These are phyloP conservation scores for Byssoonygena ceratinophila DNA, from an alignment of 2,329 filamentous ascomycete species.

Conservation along the genomic window DNA sequence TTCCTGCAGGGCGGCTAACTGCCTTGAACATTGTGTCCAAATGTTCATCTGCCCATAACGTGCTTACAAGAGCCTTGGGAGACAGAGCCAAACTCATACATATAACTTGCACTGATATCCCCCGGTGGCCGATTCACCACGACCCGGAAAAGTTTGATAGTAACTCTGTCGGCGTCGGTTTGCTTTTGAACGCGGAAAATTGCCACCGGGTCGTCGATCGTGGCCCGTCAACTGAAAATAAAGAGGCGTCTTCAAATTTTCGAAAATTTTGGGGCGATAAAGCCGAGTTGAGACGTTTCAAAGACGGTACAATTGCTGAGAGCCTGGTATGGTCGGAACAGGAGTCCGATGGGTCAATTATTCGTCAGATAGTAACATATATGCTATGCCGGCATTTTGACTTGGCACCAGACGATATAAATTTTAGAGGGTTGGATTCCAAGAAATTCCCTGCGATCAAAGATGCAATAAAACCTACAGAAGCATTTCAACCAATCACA, in stretches of 20 bases:
- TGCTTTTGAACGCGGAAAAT: conserved; percentile 63
- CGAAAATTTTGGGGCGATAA: conserved; percentile 92
- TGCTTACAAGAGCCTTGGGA: conserved; percentile 60
- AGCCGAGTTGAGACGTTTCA: conserved; percentile 84
- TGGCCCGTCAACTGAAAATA: conserved; percentile 75
- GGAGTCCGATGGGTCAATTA: conserved; percentile 50
- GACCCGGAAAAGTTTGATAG: conserved; percentile 25
- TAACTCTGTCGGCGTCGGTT: conserved; percentile 47
- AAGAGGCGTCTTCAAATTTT: conserved; percentile 69
- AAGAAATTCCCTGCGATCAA: conserved; percentile 27
- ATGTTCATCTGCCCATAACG: conserved; percentile 45
- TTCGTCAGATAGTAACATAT: conserved; percentile 69
- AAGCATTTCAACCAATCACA: conserved; percentile 56
- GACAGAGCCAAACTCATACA: conserved; percentile 62
- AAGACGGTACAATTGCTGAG: conserved; percentile 86
- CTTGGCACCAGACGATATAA: conserved; percentile 44
- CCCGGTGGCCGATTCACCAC: conserved; percentile 42
- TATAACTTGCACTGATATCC: conserved; percentile 37
- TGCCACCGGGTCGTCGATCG: conserved; percentile 71
- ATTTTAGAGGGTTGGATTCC: conserved; percentile 42
- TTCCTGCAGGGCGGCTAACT: conserved; percentile 22
- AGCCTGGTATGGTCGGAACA: conserved; percentile 73
- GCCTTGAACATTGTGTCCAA: conserved; percentile 21
- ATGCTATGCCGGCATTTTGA: conserved; percentile 60
- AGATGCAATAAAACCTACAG: conserved; percentile 18